Conservation (phyloP, 768 basidiomycete genomes). For the Trametopsis cervina region DNA sequence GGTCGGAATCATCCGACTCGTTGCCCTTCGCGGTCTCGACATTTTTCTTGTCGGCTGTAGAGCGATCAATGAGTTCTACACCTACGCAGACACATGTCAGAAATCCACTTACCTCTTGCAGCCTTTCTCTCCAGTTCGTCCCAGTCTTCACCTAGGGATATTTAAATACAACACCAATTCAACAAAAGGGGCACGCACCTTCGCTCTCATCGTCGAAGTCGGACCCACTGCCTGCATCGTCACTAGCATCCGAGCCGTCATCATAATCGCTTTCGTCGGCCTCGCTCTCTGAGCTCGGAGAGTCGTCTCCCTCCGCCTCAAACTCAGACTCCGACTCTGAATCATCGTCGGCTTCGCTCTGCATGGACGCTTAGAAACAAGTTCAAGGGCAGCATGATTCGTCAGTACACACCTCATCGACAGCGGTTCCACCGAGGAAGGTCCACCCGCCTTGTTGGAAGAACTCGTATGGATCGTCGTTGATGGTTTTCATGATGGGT, state of each 20-base stretch:
- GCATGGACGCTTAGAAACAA: constrained; percentile 19
- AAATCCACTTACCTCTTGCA: constrained; percentile 58
- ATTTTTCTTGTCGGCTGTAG: constrained; percentile 40
- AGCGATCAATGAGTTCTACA: not conserved
- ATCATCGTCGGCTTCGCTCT: constrained; percentile 56
- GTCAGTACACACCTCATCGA: constrained; percentile 49
- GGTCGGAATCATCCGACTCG: constrained; percentile 35
- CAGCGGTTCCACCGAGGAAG: constrained; percentile 69
- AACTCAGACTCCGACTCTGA: constrained; percentile 66
- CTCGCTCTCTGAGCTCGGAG: constrained; percentile 34
- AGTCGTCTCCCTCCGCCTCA: constrained; percentile 40
- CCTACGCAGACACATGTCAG: not conserved
- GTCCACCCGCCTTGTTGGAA: constrained; percentile 96
- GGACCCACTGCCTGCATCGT: constrained; percentile 58
- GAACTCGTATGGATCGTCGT: constrained; percentile 92
- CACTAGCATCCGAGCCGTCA: constrained; percentile 45
- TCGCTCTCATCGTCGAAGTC: constrained; percentile 62
- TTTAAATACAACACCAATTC: constrained; percentile 3
- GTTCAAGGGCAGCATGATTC: not conserved
- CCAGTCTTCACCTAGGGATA: constrained; percentile 77
- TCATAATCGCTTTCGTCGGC: constrained; percentile 48
- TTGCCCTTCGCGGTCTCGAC: constrained; percentile 25
- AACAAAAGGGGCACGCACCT: constrained; percentile 30
- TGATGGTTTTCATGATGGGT: constrained; percentile 97
- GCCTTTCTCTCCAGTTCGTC: constrained; percentile 92